These are phyloP conservation scores for Jamesozyma piceae DNA, from an alignment of 805 yeast species.

Conservation along the genomic window DNA sequence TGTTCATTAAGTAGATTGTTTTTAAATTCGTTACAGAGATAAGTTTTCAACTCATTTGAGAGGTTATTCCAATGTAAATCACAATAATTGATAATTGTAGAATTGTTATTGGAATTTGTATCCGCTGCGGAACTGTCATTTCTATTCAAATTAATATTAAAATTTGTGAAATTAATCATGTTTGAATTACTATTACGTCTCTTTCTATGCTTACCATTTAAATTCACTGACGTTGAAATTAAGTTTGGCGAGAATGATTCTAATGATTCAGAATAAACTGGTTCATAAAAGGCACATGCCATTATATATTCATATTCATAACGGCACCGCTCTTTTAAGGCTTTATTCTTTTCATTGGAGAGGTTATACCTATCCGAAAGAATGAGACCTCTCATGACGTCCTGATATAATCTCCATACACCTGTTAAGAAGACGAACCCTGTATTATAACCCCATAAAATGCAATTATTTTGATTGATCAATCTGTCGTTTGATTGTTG, in stretches of 20 bases:
- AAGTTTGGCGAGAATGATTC: conserved; percentile 1
- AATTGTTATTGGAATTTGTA: conserved; percentile 3
- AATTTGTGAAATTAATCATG: background rate
- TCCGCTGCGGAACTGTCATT: background rate
- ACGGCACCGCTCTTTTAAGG: conserved; percentile 7
- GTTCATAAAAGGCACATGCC: conserved; percentile 17
- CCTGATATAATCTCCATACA: conserved; percentile 56
- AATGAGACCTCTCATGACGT: conserved; percentile 25
- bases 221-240: background rate
- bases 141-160: background rate
- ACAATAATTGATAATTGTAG: conserved; percentile 12
- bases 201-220: conserved; percentile 3
- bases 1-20: conserved; percentile 7
- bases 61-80: conserved; percentile 29
- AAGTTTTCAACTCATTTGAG: conserved; percentile 14
- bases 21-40: conserved; percentile 12
- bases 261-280: conserved; percentile 2
- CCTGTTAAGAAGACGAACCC: conserved; percentile 86
- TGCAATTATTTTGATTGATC: conserved; percentile 45
- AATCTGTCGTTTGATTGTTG: conserved; percentile 10
- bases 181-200: conserved; percentile 6
- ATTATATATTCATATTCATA: conserved; percentile 15
- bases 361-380: conserved; percentile 2
- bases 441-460: conserved; percentile 77
- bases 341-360: background rate